Evolutionary conservation across 176 grass and related monocot genomes (phyloP).

Genomic region (Poa pratensis): DNA sequence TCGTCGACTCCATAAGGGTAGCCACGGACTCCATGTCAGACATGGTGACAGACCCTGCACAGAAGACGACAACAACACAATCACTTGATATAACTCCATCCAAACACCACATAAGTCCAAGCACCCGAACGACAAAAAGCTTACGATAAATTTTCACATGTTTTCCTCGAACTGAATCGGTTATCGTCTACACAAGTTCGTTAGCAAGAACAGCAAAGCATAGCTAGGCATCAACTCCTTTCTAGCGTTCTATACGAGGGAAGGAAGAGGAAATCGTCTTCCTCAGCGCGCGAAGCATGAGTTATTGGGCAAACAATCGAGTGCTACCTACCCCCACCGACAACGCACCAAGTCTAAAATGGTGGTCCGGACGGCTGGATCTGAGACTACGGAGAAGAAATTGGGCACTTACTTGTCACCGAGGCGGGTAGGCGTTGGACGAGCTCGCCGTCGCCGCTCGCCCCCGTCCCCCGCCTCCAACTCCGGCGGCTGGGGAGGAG

Average conservation of each 20-base stretch:
- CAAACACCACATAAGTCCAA: conserved; percentile 15
- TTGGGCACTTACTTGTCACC: not conserved
- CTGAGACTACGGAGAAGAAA: conserved; percentile 22
- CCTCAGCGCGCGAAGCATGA: not conserved
- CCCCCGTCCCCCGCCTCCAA: conserved; percentile 25
- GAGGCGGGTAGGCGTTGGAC: conserved; percentile 34
- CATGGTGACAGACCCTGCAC: conserved; percentile 43
- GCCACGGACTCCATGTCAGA: conserved; percentile 61
- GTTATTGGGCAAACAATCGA: not conserved
- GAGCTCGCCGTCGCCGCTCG: conserved; percentile 27
- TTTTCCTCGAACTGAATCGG: not conserved
- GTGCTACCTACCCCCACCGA: not conserved
- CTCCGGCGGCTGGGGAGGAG: conserved; percentile 31
- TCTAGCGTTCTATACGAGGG: not conserved
- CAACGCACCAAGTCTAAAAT: not conserved
- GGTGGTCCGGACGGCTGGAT: conserved; percentile 9
- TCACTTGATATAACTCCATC: not conserved
- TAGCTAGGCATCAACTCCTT: not conserved
- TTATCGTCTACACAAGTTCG: not conserved
- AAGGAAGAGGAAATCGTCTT: conserved; percentile 9
- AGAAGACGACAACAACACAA: not conserved
- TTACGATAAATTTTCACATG: not conserved
- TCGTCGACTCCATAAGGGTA: conserved; percentile 84
- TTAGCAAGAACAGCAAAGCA: not conserved
- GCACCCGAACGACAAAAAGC: not conserved